Base-by-base conservation (phyloP, 371 early-diverging fungal species). In the Quaeritorhiza haematococci region DNA sequence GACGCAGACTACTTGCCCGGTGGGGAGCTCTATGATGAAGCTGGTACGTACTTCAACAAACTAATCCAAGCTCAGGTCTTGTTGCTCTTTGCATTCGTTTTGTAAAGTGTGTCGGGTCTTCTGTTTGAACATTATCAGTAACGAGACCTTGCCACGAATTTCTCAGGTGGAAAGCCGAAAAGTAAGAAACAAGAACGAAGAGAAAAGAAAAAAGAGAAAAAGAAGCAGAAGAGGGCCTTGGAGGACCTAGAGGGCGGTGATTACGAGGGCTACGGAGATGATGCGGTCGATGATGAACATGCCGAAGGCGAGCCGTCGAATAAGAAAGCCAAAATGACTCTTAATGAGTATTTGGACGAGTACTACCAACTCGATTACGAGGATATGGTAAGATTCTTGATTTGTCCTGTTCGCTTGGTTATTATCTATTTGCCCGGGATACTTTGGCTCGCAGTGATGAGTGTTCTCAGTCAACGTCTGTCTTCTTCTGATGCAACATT, bases 361-460 rank as follows among this genome's bases (percentile, higher is more conserved):
- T 88, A 88, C 68, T 91, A 93, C 68, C 82, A 89, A 41, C 77
- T 96, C n/a, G 88, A 91, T 67, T 91, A 90, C 66, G 95, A 96
- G 69, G 96, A 95, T 67, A 84, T 93, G 61, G 82, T 93, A 66
- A 49, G 64, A 46, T 29, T 29, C 7, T 24, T 8, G n/a, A 27
- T 15, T 26, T 8, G 13, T 30, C 29, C 8, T 34, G 3, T 49
- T 29, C 33, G 23, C 58, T 43, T 33, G 23, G 23, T 8, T 41
- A 10, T 28, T 1, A 27, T 33, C 45, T 41, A 23, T n/a, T 24
- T 3, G 33, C 48, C 10, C 28, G 52, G n/a, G 6, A 10, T 27
- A n/a, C 7, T 44, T 21, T 29, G 8, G 10, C 33, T 10, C 7
- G 13, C 26, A 33, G 6, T 29, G 32, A 30, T 7, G 10, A 50